Conservation (phyloP, 768 basidiomycete genomes). For the Rhizopogon sp. region DNA sequence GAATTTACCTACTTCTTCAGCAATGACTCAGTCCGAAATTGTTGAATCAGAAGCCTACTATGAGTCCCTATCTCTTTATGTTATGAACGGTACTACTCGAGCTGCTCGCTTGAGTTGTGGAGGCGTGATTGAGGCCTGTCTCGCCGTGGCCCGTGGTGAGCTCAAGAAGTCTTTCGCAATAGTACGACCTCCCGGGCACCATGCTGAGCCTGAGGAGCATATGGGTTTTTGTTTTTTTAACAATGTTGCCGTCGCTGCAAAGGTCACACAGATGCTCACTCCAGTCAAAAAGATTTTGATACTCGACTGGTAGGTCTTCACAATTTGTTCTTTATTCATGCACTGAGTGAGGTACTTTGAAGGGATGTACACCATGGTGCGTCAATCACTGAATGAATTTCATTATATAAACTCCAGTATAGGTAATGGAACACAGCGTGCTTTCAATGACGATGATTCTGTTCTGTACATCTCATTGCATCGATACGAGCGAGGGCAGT, state of each 20-base stretch:
- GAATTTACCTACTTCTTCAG: conserved; percentile 32
- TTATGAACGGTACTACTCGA: conserved; percentile 78
- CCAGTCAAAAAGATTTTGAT: conserved; percentile 80
- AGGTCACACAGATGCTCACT: conserved; percentile 70
- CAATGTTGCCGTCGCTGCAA: conserved; percentile 91
- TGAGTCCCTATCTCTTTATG: conserved; percentile 88
- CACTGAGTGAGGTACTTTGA: conserved; percentile 6
- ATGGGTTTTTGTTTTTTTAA: conserved; percentile 99
- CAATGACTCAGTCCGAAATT: conserved; percentile 71
- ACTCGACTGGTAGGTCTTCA: conserved; percentile 80
- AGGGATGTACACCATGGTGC: conserved; percentile 97
- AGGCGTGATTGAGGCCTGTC: conserved; percentile 86
- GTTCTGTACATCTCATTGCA: conserved; percentile 95
- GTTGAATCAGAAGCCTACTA: conserved; percentile 77
- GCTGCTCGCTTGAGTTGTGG: conserved; percentile 89
- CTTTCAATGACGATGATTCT: conserved; percentile 89
- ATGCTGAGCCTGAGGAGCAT: conserved; percentile 95
- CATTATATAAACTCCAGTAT: background rate
- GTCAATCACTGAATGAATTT: conserved; percentile 8
- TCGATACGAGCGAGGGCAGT: conserved; percentile 86
- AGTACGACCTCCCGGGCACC: conserved; percentile 96
- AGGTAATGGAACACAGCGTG: conserved; percentile 97
- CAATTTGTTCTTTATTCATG: conserved; percentile 4
- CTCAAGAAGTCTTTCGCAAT: conserved; percentile 90
- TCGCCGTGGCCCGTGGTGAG: conserved; percentile 77